These are phyloP conservation scores for Staphylotrichum longicolle DNA, from an alignment of 495 filamentous ascomycete species.

Conservation along the genomic window DNA sequence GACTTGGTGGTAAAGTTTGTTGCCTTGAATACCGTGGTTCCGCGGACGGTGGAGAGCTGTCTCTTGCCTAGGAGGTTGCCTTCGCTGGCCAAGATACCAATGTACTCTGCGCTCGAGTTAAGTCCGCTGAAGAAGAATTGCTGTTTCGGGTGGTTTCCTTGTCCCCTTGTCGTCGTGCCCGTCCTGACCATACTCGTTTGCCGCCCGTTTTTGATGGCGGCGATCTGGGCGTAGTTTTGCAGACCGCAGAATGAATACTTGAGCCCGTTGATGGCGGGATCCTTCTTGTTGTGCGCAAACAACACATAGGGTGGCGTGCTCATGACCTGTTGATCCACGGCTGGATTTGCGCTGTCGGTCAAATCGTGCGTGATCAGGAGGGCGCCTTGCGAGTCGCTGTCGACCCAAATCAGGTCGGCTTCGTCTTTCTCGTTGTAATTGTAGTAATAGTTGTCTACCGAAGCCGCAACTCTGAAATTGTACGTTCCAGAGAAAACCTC, in stretches of 20 bases:
- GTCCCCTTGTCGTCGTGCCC: slow-evolving; percentile 64
- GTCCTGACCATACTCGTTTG: slow-evolving; percentile 49
- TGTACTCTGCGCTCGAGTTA: slow-evolving; percentile 66
- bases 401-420: slow-evolving; percentile 64
- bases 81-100: slow-evolving; percentile 63
- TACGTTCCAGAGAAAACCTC: slow-evolving; percentile 57
- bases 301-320: slow-evolving; percentile 66
- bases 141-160: slow-evolving; percentile 65
- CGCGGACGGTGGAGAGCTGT: slow-evolving; percentile 56
- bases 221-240: slow-evolving; percentile 58
- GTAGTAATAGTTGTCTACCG: slow-evolving; percentile 72
- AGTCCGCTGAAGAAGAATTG: slow-evolving; percentile 81
- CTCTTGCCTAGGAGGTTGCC: slow-evolving; percentile 47
- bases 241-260: slow-evolving; percentile 74
- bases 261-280: slow-evolving; percentile 62
- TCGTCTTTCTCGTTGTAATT: slow-evolving; percentile 46
- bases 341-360: slow-evolving; percentile 40
- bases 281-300: slow-evolving; percentile 68
- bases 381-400: slow-evolving; percentile 74
- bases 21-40: slow-evolving; percentile 66
- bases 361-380: slow-evolving; percentile 75
- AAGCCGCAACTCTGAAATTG: slow-evolving; percentile 78
- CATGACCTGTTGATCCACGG: slow-evolving; percentile 55
- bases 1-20: slow-evolving; percentile 73
- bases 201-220: slow-evolving; percentile 47